phyloP scores from a whole-genome alignment of 2,329 filamentous ascomycete genomes.

The Pestalotiopsis fici region DNA sequence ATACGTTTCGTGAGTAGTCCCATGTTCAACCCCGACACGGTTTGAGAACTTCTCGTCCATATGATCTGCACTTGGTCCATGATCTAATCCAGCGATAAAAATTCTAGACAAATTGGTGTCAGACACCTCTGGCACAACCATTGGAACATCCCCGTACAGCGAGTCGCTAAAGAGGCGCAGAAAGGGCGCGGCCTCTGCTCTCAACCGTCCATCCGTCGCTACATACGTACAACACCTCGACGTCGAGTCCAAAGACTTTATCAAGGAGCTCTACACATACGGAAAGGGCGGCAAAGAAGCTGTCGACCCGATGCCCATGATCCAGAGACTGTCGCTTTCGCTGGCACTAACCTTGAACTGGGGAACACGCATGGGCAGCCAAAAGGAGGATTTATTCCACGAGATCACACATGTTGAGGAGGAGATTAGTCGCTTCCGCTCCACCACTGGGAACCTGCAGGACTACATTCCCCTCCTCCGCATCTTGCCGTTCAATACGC shows the following conservation, averaged over 20 bases:
- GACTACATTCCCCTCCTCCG: constrained; percentile 78
- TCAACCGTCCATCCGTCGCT: constrained; percentile 75
- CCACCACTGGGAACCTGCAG: constrained; percentile 81
- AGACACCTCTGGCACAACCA: constrained; percentile 76
- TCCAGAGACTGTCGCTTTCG: constrained; percentile 76
- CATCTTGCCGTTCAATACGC: constrained; percentile 45
- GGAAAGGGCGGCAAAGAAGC: constrained; percentile 62
- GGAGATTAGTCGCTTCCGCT: constrained; percentile 73
- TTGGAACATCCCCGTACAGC: constrained; percentile 83
- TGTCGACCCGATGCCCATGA: constrained; percentile 72
- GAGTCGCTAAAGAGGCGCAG: constrained; percentile 76
- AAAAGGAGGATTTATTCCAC: constrained; percentile 65
- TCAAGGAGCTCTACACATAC: constrained; percentile 71
- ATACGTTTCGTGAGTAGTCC: constrained; percentile 70
- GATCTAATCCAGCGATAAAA: background rate
- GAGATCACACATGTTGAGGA: constrained; percentile 79
- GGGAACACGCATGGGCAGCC: constrained; percentile 72
- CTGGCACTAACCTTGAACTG: constrained; percentile 79
- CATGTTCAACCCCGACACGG: no score
- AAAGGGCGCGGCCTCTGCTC: constrained; percentile 76
- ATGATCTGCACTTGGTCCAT: no score
- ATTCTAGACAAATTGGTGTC: constrained; percentile 50
- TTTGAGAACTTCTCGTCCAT: no score
- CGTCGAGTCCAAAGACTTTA: constrained; percentile 71
- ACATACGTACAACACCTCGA: constrained; percentile 83